Evolutionary conservation across 164 flowering plant genomes (phyloP).

Genomic region (Kalanchoe fedtschenkoi): DNA sequence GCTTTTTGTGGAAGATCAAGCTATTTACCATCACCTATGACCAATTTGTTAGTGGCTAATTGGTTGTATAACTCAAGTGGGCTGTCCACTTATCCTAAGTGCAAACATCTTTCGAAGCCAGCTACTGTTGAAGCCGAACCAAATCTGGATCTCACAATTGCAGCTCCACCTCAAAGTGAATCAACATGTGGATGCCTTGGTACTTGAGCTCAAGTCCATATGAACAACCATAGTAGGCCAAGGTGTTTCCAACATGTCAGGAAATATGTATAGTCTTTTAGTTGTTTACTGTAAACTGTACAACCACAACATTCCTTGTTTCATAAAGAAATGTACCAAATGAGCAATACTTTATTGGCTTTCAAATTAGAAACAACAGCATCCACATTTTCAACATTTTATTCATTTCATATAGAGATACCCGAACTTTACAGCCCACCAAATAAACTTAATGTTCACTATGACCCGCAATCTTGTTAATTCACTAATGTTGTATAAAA

Average conservation of each 20-base stretch:
- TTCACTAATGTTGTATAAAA: no score
- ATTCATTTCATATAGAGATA: no score
- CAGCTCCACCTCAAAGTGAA: background rate
- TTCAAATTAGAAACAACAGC: background rate
- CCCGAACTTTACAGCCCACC: no score
- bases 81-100: background rate
- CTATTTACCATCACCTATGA: background rate
- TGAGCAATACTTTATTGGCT: background rate
- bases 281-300: background rate
- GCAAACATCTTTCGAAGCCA: background rate
- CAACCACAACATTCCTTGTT: background rate
- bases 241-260: background rate
- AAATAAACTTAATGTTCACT: no score
- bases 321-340: background rate
- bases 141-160: background rate
- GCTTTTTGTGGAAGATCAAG: background rate
- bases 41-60: background rate
- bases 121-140: constrained; percentile 2
- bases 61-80: background rate
- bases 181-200: background rate
- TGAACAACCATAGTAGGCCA: background rate
- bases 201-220: background rate
- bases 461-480: background rate
- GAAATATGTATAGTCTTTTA: background rate
- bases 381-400: background rate